Percentiles rank a stretch among this genome's conserved stretches.
Evolutionary conservation across 805 yeast genomes (phyloP).

Genomic region (Candida ipomoeae): DNA sequence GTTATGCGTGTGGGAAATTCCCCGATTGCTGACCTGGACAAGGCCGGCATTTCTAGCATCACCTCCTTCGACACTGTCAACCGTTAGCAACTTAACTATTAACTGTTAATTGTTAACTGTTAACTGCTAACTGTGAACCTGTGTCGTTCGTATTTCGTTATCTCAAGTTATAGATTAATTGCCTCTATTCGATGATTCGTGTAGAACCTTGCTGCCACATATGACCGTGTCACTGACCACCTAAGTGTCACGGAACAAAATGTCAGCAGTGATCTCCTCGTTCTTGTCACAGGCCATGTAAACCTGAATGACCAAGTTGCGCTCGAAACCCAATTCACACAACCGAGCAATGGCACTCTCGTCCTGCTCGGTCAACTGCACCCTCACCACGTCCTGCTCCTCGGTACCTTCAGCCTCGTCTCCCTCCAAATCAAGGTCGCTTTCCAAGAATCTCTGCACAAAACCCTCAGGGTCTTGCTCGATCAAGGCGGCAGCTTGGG

Average conservation of each 20-base stretch:
- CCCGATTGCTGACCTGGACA: slow-evolving; percentile 38
- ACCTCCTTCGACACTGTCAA: slow-evolving; percentile 4
- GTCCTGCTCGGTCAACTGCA: slow-evolving; percentile 74
- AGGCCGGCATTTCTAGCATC: slow-evolving; percentile 5
- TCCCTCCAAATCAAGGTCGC: slow-evolving; percentile 40
- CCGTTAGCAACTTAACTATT: too few relatives aligned
- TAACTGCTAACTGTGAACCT: too few relatives aligned
- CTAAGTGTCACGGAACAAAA: slow-evolving; percentile 55
- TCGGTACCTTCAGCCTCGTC: slow-evolving; percentile 36
- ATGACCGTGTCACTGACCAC: background rate
- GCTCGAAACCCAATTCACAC: slow-evolving; percentile 90
- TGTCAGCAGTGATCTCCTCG: slow-evolving; percentile 94
- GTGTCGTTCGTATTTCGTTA: too few relatives aligned
- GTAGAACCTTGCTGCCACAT: background rate
- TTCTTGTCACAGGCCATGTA: slow-evolving; percentile 97
- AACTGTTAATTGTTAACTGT: too few relatives aligned
- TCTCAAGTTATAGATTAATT: background rate
- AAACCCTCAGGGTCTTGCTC: slow-evolving; percentile 89
- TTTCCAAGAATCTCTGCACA: slow-evolving; percentile 64
- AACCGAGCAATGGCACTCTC: slow-evolving; percentile 85
- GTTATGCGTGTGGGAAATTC: slow-evolving; percentile 77
- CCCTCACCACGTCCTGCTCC: slow-evolving; percentile 37
- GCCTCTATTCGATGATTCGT: background rate
- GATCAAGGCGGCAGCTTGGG: slow-evolving; percentile 76
- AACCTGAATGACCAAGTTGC: slow-evolving; percentile 83